Evolutionary conservation across 768 basidiomycete species (phyloP).

Genomic region (Suillus weaverae): DNA sequence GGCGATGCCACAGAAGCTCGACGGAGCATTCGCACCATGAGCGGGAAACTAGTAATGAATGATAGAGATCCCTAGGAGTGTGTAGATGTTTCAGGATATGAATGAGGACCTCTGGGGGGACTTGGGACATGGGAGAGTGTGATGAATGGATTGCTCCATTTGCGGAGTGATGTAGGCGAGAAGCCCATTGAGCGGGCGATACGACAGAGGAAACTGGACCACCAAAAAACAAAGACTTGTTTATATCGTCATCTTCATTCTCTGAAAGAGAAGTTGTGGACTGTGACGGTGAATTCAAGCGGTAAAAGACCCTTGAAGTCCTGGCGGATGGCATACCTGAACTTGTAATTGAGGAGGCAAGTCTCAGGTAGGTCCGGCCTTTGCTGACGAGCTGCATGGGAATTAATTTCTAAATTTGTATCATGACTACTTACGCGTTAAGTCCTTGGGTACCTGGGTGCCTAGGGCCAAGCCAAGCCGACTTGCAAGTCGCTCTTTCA

Average conservation of each 20-base stretch:
- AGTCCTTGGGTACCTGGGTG: conserved; percentile 8
- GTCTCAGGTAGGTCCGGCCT: not conserved
- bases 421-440: not conserved
- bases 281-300: conserved; percentile 53
- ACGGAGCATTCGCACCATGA: conserved; percentile 96
- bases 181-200: conserved; percentile 69
- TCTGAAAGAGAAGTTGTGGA: conserved; percentile 80
- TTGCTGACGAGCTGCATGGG: conserved; percentile 10
- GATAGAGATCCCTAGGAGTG: conserved; percentile 69
- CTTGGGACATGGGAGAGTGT: conserved; percentile 58
- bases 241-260: conserved; percentile 66
- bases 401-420: conserved; percentile 3
- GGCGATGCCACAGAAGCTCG: conserved; percentile 93
- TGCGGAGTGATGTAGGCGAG: conserved; percentile 32
- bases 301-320: conserved; percentile 37
- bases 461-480: not conserved
- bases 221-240: conserved; percentile 44
- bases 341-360: not conserved
- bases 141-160: conserved; percentile 31
- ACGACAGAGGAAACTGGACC: conserved; percentile 39
- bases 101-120: conserved; percentile 91
- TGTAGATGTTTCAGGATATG: conserved; percentile 87
- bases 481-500: conserved; percentile 4
- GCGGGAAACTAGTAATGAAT: conserved; percentile 77
- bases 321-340: conserved; percentile 23